A percentile compares a stretch with the other conserved stretches of the same genome.
Evolutionary conservation across 2,329 filamentous ascomycete species (phyloP).

Genomic region (Arthrobotrys sphaeroides): DNA sequence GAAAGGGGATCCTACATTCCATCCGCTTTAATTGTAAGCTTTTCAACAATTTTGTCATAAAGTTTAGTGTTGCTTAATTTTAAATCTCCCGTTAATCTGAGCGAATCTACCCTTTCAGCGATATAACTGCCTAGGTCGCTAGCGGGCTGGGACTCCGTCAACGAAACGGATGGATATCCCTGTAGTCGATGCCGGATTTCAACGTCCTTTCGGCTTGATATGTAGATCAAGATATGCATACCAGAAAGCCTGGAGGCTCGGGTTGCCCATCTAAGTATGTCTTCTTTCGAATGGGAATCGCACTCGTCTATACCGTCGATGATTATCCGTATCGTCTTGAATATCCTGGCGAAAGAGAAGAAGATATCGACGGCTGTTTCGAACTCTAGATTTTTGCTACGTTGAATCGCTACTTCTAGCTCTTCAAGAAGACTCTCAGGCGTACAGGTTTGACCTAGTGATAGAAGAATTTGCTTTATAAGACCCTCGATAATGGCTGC

Average conservation of each 20-base stretch:
- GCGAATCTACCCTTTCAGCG: neutral
- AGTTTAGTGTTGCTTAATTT: conserved; percentile 11
- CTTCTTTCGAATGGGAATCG: conserved; percentile 24
- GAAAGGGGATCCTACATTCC: conserved; percentile 14
- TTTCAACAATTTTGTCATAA: conserved; percentile 12
- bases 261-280: conserved; percentile 24
- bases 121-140: conserved; percentile 17
- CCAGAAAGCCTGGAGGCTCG: neutral
- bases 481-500: conserved; percentile 36
- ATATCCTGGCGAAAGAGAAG: conserved; percentile 11
- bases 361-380: conserved; percentile 25
- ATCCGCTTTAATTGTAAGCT: conserved; percentile 31
- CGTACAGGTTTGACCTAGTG: neutral
- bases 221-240: conserved; percentile 34
- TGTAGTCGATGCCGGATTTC: conserved; percentile 18
- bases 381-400: conserved; percentile 4
- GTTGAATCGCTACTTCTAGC: neutral
- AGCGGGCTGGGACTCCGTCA: neutral
- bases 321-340: conserved; percentile 22
- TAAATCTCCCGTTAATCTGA: conserved; percentile 9
- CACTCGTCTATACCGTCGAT: conserved; percentile 56
- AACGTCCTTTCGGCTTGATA: conserved; percentile 54
- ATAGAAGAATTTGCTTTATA: conserved; percentile 50
- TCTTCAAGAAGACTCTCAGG: conserved; percentile 33
- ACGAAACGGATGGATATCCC: conserved; percentile 12